Evolutionary conservation across 169 alveolate species (phyloP), one percentile per base, ranked within the genome.

Genomic region (Cryptosporidium ubiquitum): DNA sequence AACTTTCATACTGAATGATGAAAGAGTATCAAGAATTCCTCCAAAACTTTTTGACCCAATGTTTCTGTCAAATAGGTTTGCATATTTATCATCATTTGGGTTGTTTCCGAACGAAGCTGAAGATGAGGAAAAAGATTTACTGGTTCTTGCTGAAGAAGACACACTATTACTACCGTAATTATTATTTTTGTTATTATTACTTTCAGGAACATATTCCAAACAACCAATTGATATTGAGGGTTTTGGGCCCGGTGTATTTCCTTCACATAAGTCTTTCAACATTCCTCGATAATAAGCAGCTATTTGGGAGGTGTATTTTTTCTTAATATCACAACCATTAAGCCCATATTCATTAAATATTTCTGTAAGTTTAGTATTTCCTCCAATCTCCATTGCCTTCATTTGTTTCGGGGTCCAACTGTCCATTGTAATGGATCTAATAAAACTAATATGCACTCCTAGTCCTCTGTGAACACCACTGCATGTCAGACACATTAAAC

Each of bases 401-500:
- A 96, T 79, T 93, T 98, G 99, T 57, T 95, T 94, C 68, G 95
- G 93, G 58, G 97, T 95, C 98, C 99, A 97, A 73, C 96, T 91
- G 84, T 98, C 99, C 98, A 97, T 95, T 85, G 95, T 96, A 40
- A 96, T 92, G 64, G 97, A 95, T 91, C 97, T 95, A 52, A 97
- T 97, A 92, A 97, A 95, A 66, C 98, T 95, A 66, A 95, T 95
- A 68, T 95, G 98, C 5, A 96, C 97, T 1, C 99, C 99, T 84
- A 97, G 91, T 35, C 97, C 94, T 44, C 98, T 85, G 64, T 96
- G 98, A 14, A 91, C 92, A 1, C 98, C 97, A 49, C 99, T 95
- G 86, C 99, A 98, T 84, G 96, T 95, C 57, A 96, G 93, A 89
- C 99, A 98, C 49, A 98, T 93, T 92, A 97, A 95, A 70, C 97